Percentiles rank a stretch among this genome's conserved stretches.
These are phyloP conservation scores for Lachnellula subtilissima DNA, from an alignment of 2,329 filamentous ascomycete species.

Conservation along the genomic window DNA sequence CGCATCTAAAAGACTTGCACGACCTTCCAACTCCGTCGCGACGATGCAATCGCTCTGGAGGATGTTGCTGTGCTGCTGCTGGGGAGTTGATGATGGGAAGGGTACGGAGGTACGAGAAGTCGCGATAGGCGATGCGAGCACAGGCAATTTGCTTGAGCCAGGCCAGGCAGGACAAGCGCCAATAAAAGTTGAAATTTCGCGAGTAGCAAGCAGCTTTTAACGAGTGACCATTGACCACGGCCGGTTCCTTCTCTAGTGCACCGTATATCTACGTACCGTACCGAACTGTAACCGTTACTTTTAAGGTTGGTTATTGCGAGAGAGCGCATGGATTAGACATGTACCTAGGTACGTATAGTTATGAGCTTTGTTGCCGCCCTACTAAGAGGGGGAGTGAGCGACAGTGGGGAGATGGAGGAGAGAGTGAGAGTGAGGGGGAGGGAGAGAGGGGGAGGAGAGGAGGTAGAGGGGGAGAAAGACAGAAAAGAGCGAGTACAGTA, in stretches of 20 bases:
- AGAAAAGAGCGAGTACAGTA: not conserved
- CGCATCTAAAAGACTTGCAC: conserved; percentile 31
- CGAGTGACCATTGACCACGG: not conserved
- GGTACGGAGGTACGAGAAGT: conserved; percentile 2
- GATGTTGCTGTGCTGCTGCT: conserved; percentile 2
- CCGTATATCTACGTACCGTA: not conserved
- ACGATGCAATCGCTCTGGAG: conserved; percentile 17
- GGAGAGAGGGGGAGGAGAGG: not conserved
- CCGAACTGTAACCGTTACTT: not conserved
- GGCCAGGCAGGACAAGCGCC: not conserved
- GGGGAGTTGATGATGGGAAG: not conserved
- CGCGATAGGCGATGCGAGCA: not conserved
- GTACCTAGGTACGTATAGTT: too few relatives aligned
- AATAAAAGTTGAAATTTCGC: too few relatives aligned
- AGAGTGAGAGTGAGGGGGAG: not conserved
- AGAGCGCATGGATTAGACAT: too few relatives aligned
- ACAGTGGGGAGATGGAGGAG: conserved; percentile 1
- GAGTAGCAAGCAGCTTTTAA: not conserved
- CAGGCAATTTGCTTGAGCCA: not conserved
- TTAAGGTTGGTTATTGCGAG: not conserved
- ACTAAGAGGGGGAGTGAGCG: not conserved
- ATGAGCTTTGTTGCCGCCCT: too few relatives aligned
- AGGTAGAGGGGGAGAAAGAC: not conserved
- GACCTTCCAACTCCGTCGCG: conserved; percentile 22
- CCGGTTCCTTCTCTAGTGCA: not conserved